Evolutionary conservation across 768 basidiomycete species (phyloP).

Genomic region (Pulveroboletus sp.): DNA sequence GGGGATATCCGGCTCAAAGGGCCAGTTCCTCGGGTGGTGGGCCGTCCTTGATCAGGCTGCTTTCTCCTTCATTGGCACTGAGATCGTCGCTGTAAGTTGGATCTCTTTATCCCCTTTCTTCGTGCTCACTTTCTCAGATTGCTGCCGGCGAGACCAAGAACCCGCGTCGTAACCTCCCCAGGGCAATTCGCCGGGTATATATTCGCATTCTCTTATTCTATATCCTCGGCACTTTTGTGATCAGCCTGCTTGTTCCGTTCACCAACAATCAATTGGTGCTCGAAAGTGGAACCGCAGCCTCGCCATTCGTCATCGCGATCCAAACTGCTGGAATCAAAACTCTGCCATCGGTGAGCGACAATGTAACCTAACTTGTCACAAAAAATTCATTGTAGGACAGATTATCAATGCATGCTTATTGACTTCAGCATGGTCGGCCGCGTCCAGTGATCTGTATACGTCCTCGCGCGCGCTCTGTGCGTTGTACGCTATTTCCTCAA

Average conservation of each 20-base stretch:
- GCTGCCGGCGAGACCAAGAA: constrained; percentile 91
- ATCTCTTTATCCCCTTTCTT: background rate
- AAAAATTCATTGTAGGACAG: constrained; percentile 29
- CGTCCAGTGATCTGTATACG: constrained; percentile 84
- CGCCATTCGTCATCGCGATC: constrained; percentile 92
- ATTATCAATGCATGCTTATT: constrained; percentile 80
- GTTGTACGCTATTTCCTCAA: constrained; percentile 21
- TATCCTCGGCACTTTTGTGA: constrained; percentile 61
- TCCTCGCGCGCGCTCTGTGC: constrained; percentile 80
- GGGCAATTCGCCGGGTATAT: constrained; percentile 55
- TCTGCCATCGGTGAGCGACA: constrained; percentile 60
- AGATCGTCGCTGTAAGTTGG: constrained; percentile 77
- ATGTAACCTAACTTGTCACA: constrained; percentile 13
- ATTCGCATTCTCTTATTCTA: constrained; percentile 82
- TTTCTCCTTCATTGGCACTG: constrained; percentile 91
- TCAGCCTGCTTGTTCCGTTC: constrained; percentile 80
- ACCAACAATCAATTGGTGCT: constrained; percentile 53
- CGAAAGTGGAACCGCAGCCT: constrained; percentile 53
- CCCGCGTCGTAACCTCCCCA: constrained; percentile 65
- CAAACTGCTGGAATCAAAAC: constrained; percentile 78
- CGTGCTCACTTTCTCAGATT: constrained; percentile 41
- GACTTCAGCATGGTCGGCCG: constrained; percentile 91
- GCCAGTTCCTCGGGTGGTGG: constrained; percentile 73
- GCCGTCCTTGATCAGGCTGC: constrained; percentile 80
- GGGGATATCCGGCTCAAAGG: constrained; percentile 60